Percentiles rank a stretch among this genome's conserved stretches.
phyloP scores from a whole-genome alignment of 176 grass and related monocot genomes.

The Pharus latifolius region DNA sequence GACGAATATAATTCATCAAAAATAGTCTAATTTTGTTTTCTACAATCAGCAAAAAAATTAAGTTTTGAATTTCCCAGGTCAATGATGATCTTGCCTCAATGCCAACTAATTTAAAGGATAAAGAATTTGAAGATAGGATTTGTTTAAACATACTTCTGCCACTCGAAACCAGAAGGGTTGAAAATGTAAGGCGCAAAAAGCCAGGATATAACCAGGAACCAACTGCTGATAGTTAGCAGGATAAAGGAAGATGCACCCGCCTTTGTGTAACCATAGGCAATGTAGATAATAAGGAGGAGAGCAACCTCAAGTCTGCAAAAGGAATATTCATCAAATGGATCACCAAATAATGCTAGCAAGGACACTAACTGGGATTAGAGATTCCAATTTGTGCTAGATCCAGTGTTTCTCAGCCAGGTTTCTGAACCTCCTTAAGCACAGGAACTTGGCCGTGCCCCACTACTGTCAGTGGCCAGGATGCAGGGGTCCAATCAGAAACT shows the following conservation, averaged over 20 bases:
- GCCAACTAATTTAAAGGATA: neutral
- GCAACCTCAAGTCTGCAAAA: conserved; percentile 86
- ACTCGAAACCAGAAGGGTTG: conserved; percentile 98
- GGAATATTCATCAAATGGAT: conserved; percentile 22
- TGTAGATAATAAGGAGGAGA: conserved; percentile 80
- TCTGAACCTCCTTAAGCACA: neutral
- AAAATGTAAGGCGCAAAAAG: conserved; percentile 97
- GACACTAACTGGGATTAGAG: neutral
- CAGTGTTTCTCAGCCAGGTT: neutral
- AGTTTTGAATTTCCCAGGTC: neutral
- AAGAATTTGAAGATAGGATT: neutral
- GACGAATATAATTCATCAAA: neutral
- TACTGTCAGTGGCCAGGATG: neutral
- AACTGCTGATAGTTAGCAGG: conserved; percentile 88
- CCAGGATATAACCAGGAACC: conserved; percentile 91
- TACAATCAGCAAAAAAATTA: neutral
- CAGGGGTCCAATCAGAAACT: neutral
- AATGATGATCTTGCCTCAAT: neutral
- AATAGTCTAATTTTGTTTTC: neutral
- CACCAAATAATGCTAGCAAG: neutral
- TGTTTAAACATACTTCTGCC: conserved; percentile 76
- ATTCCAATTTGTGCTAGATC: neutral
- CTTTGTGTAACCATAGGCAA: conserved; percentile 82
- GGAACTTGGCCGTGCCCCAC: neutral
- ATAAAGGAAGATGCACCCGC: conserved; percentile 77